Conservation (phyloP, 352 stramenopile genomes). For the Pythium aquatile region DNA sequence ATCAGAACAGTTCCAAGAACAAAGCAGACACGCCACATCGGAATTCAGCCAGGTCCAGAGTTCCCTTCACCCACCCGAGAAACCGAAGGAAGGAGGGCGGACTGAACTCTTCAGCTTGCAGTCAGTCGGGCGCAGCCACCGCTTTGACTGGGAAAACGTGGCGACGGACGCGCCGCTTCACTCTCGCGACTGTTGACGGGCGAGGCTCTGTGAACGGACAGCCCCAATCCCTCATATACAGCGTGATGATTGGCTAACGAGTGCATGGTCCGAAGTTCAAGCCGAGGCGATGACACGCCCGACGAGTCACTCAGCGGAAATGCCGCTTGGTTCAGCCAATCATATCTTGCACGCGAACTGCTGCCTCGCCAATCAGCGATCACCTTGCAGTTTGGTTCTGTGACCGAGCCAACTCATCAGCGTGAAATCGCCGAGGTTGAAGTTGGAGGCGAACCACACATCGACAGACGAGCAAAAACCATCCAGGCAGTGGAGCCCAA, state of each 20-base stretch:
- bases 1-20: neutral
- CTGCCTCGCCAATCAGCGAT: constrained; percentile 19
- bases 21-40: neutral
- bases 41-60: neutral
- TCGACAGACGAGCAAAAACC: neutral
- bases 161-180: constrained; percentile 5
- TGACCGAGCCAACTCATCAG: neutral
- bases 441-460: neutral
- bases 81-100: neutral
- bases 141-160: constrained; percentile 2
- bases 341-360: neutral
- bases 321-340: constrained; percentile 25
- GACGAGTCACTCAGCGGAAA: constrained; percentile 25
- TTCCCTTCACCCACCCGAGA: neutral
- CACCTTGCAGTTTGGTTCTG: neutral
- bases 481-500: neutral
- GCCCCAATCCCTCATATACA: constrained; percentile 8
- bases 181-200: constrained; percentile 16
- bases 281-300: constrained; percentile 32
- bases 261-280: constrained; percentile 23
- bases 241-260: constrained; percentile 8
- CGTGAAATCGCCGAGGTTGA: neutral
- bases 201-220: constrained; percentile 27
- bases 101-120: constrained; percentile 8
- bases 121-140: neutral